Conservation (phyloP, 1,139 yeast species). For the Debaryomyces robertsiae region DNA sequence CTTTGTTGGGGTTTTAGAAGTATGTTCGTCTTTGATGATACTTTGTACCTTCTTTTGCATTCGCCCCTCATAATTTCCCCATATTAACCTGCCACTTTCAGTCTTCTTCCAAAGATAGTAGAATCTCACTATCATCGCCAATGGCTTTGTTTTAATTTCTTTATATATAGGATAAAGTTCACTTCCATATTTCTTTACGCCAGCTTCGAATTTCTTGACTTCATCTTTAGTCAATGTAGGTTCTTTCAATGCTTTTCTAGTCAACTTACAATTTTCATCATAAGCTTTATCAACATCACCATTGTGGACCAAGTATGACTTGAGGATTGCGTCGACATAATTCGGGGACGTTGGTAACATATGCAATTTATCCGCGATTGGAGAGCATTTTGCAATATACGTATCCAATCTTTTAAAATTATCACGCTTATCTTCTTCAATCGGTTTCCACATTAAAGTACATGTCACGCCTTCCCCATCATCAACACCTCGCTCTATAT, state of each 20-base stretch:
- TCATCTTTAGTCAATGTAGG: slow-evolving; percentile 75
- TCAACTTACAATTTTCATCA: slow-evolving; percentile 39
- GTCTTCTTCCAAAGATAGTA: slow-evolving; percentile 94
- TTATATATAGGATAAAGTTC: slow-evolving; percentile 75
- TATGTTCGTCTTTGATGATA: slow-evolving; percentile 34
- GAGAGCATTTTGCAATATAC: slow-evolving; percentile 57
- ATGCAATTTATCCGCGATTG: slow-evolving; percentile 55
- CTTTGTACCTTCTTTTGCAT: slow-evolving; percentile 53
- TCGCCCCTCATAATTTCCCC: slow-evolving; percentile 85
- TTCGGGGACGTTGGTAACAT: slow-evolving; percentile 64
- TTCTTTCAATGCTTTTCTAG: slow-evolving; percentile 64
- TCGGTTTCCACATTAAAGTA: slow-evolving; percentile 67
- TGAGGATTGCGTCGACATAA: slow-evolving; percentile 72
- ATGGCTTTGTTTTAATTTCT: slow-evolving; percentile 68
- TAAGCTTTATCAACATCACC: slow-evolving; percentile 56
- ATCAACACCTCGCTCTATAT: slow-evolving; percentile 83
- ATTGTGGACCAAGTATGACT: slow-evolving; percentile 51
- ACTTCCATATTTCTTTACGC: slow-evolving; percentile 73
- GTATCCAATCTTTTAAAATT: slow-evolving; percentile 46
- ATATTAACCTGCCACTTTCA: slow-evolving; percentile 66
- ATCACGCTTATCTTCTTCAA: slow-evolving; percentile 34
- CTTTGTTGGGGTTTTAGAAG: slow-evolving; percentile 18
- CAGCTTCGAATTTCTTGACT: slow-evolving; percentile 69
- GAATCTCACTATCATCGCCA: slow-evolving; percentile 78
- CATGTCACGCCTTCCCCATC: slow-evolving; percentile 57